Evolutionary conservation across 2,329 filamentous ascomycete genomes (phyloP), one percentile per base, ranked within the genome.

Genomic region (Escovopsis sp.): DNA sequence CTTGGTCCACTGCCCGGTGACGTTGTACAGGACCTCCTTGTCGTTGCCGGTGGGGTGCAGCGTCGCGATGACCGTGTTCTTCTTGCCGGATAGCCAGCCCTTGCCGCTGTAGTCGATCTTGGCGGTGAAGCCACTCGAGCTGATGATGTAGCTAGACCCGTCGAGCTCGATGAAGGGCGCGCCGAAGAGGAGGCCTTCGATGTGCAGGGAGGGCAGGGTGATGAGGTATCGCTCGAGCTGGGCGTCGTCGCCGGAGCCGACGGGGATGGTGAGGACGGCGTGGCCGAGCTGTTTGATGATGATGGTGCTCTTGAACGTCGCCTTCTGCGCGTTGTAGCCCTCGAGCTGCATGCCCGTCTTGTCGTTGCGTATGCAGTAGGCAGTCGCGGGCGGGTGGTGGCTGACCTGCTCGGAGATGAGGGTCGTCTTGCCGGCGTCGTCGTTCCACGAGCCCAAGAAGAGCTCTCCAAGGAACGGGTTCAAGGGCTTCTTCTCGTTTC

Each of bases 401-500:
- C 75, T 80, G 51, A 96, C 91, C 72, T 96, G 89, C 67, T 96
- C 89, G 56, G 86, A 94, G 54, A 94, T 74, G 50, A 98, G 73
- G 53, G 82, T 77, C 26, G 91, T 96, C 39, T 79, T 82, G 44
- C 89, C 89, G 42, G 77, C 76, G 38, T 77, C 72, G 56, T 94
- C 85, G 45, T 82, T 76, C 91, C 91, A 98, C 54, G 80, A 82
- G 23, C 89, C 91, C 26, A 96, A 64, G 65, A 95, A 96, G 32
- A 96, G 73, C 67, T 98, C 89, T 44, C 89, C 89, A 33, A 98
- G 66, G 65, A 98, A 96, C 0, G 91, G 91, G 58, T 98, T 96
- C 46, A 98, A 67, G 3, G 89, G 89, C 70, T 96, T 98, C 77
- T 96, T 96, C 70, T 95, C 89, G 56, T 86, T 91, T 40, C 86